Evolutionary conservation across 305 asterid species (phyloP), one percentile per base, ranked within the genome.

Genomic region (Fraxinus sp.): DNA sequence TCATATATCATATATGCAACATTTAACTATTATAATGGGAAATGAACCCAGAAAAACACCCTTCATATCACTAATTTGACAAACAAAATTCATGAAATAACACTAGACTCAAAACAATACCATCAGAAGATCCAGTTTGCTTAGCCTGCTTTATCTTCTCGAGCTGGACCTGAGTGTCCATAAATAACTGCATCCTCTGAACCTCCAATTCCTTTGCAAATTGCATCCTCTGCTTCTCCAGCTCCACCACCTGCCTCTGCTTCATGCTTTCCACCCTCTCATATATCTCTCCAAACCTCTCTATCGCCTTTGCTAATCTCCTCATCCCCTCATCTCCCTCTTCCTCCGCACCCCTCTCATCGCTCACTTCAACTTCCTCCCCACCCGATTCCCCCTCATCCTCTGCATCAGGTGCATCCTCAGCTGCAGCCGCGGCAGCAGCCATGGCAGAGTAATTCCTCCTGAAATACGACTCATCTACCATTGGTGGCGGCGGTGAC

Each of bases 171-270:
- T 93, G 97, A 26, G 94, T 92, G 85, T 94, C 99, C 97, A 94
- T 92, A 85, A 94, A 92, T 87, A 93, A 80, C 79, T 93, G 97
- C 99, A 95, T 95, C 89, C 98, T 93, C 89, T 95, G 98, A 59
- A 95, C 97, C 90, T 95, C 99, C 90, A 95, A 84, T 86, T 94
- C 98, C 86, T 91, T 95, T 10, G 97, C 91, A 84, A 95, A 92
- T 85, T 93, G 97, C 95, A 95, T 94, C 92, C 98, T 89, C 88
- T 94, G 96, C 90, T 95, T 95, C 91, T 95, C 99, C 90, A 95
- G 78, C 86, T 95, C 99, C 82, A 94, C 84, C 94, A 94, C 92
- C 89, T 95, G 98, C 80, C 91, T 90, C 90, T 92, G 95, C 81
- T 94, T 95, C 95, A 88, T 91, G 78, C 87, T 83, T 86, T 95